phyloP scores from a whole-genome alignment of 805 yeast species.

The Metschnikowia anglica region DNA sequence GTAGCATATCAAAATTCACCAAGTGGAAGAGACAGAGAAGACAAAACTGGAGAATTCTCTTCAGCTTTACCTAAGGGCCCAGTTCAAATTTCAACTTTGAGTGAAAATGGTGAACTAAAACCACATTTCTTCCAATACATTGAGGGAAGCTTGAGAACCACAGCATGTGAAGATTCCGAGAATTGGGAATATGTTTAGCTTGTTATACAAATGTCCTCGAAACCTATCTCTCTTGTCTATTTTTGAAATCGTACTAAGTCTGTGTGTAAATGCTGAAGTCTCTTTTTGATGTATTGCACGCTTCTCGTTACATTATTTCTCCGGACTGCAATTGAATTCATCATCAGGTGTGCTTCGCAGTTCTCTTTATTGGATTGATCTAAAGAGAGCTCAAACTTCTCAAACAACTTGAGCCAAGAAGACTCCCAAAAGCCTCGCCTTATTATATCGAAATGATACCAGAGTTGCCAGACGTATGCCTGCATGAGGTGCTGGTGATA shows the following conservation, averaged over 20 bases:
- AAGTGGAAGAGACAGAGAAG: not conserved
- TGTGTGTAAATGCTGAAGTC: not conserved
- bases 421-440: not conserved
- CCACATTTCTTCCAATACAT: conserved; percentile 5
- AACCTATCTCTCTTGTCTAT: not conserved
- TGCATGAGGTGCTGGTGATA: conserved; percentile 5
- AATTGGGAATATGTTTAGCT: not conserved
- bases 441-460: conserved; percentile 11
- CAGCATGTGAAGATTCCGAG: not conserved
- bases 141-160: not conserved
- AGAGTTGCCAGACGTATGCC: conserved; percentile 9
- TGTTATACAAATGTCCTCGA: too few species aligned
- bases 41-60: not conserved
- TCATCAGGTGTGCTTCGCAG: conserved; percentile 6
- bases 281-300: not conserved
- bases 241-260: not conserved
- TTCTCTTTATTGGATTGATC: conserved; percentile 3
- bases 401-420: conserved; percentile 2
- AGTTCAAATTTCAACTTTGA: conserved; percentile 2
- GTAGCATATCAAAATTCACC: not conserved
- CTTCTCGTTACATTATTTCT: not conserved
- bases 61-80: not conserved
- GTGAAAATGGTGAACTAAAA: conserved; percentile 1
- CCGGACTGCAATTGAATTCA: conserved; percentile 6
- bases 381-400: conserved; percentile 3